Base-by-base conservation (phyloP, 192 early-diverging fungal genomes). In the Globomyces pollinis-pini region DNA sequence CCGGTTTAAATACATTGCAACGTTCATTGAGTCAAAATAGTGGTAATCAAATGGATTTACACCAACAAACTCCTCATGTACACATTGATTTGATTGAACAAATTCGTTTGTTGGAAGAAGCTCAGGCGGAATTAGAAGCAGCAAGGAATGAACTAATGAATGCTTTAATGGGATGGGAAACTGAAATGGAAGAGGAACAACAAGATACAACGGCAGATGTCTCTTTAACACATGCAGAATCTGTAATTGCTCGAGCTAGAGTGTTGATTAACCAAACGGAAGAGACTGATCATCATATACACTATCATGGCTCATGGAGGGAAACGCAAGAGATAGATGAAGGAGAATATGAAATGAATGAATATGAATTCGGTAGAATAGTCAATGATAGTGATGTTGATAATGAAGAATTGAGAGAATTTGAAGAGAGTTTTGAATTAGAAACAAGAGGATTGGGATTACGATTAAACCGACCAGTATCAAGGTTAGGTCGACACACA, bases 101-200 rank as follows among this genome's bases (percentile, higher is more conserved):
- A 55, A 9, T 55, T 12, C 5, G 52, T 24, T 20, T 24, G 6
- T n/a, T 55, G n/a, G 52, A 55, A 39, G 29, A 38, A 21, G 52
- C 52, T 20, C 52, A 55, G 7, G 34, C 20, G 23, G 35, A 55
- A 24, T 24, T 55, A n/a, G 52, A 55, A 23, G 2, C 24, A 7
- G 52, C 52, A 24, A n/a, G 52, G n/a, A 36, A 55, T n/a, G 52
- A 55, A n/a, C 31, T 55, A 15, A 36, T 55, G 4, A 24, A 39
- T 9, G 52, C 38, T 3, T 55, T 55, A n/a, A 39, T 11, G 8
- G 38, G 24, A n/a, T 39, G 34, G 52, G 52, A 55, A 6, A 31
- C 29, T 11, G 29, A 23, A 24, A 31, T 38, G 33, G 38, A 15
- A 20, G 15, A n/a, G 38, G 29, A 55, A 26, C 35, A 38, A 39